These are phyloP conservation scores for Pisolithus microcarpus DNA, from an alignment of 768 basidiomycete species.

Conservation along the genomic window DNA sequence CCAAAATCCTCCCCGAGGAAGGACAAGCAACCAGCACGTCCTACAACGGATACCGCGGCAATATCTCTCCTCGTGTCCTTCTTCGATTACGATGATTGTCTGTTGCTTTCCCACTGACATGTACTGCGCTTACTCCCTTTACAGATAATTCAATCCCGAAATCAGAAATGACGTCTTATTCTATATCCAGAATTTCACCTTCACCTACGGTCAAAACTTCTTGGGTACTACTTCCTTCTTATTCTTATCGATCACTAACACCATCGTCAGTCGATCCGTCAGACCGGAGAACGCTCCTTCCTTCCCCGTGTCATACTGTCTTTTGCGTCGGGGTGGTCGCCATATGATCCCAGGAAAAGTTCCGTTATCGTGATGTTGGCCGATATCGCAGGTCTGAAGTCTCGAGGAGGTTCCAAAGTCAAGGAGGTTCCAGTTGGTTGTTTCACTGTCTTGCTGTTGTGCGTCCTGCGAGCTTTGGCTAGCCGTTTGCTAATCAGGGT, in stretches of 20 bases:
- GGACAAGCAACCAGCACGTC: constrained; percentile 19
- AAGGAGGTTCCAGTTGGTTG: constrained; percentile 43
- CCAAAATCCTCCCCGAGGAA: constrained; percentile 21
- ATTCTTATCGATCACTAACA: constrained; percentile 3
- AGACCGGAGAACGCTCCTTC: constrained; percentile 34
- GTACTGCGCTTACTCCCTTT: constrained; percentile 35
- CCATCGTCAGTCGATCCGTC: constrained; percentile 14
- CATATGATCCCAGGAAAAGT: constrained; percentile 24
- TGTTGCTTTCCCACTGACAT: constrained; percentile 13
- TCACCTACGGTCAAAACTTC: constrained; percentile 16
- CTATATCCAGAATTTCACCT: constrained; percentile 27
- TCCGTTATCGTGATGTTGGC: constrained; percentile 43
- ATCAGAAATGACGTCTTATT: constrained; percentile 28
- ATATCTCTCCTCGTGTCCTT: constrained; percentile 47
- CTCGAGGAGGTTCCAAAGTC: constrained; percentile 23
- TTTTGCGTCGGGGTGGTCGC: constrained; percentile 29
- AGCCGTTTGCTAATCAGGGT: background rate
- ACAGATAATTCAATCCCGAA: constrained; percentile 31
- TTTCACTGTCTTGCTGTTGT: constrained; percentile 50
- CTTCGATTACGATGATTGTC: constrained; percentile 60
- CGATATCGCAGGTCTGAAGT: constrained; percentile 37
- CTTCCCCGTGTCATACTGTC: constrained; percentile 41
- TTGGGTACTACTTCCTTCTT: constrained; percentile 33
- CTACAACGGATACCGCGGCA: constrained; percentile 20
- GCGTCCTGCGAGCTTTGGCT: constrained; percentile 1